Evolutionary conservation across 139 green algal genomes (phyloP), one percentile per base, ranked within the genome.

Genomic region (Chlorella sp.): DNA sequence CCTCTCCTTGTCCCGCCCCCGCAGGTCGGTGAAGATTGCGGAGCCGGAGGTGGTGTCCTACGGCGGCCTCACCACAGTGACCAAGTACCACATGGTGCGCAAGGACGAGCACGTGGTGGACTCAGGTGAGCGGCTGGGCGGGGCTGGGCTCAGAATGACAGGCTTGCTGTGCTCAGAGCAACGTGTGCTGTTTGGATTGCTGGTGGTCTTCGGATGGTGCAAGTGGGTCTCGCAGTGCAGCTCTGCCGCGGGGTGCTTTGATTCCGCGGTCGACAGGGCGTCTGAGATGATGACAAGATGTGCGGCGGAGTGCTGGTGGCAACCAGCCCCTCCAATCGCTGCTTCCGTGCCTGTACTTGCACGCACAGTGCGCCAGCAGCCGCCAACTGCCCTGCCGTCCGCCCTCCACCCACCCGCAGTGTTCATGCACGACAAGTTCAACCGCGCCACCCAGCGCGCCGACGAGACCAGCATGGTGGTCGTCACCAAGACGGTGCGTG

Each of bases 21-120:
- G 81, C 89, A 93, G 90, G 90, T 74, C 85, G 38, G 91, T 96
- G 21, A 94, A 93, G 87, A 39, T 84, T 11, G 87, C 91, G 18
- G 74, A 89, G 21, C 85, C 81, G 12, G 89, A 91, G 39, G 70
- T 84, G 21, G 84, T 92, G 57, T 93, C 90, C 1, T 93, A 92
- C 71, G 95, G 93, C 38, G 94, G 94, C 7, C 88, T 98, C 73
- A 96, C 96, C 44, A 96, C 94, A 1, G 89, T 87, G 83, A 96
- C 93, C 69, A 92, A 94, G 72, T 98, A 98, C 90, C 86, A 92
- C n/a, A 73, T 98, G 18, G 92, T 92, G 3, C 72, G 89, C 64
- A 97, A 97, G 88, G 83, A 90, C 2, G 95, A 98, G 88, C 87
- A 92, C 32, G 90, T 98, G 51, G 91, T 98, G 41, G 95, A 98